These are phyloP conservation scores for Neurospora pannonica DNA, from an alignment of 495 filamentous ascomycete species.

Conservation along the genomic window DNA sequence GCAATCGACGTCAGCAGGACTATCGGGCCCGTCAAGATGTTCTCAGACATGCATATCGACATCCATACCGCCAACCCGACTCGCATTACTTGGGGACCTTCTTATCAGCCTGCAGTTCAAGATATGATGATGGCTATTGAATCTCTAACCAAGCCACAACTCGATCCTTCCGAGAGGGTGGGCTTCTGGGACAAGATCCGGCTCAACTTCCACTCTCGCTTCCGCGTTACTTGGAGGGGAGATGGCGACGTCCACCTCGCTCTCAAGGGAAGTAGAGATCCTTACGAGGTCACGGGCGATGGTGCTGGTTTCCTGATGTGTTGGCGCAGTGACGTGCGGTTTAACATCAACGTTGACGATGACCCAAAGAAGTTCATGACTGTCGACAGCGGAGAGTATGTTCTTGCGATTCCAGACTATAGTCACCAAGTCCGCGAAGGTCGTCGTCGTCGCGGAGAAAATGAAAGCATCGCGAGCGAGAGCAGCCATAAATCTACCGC, in stretches of 20 bases:
- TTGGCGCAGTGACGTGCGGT: constrained; percentile 85
- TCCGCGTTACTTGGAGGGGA: constrained; percentile 82
- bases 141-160: constrained; percentile 88
- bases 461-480: constrained; percentile 53
- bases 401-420: constrained; percentile 88
- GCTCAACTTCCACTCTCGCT: constrained; percentile 86
- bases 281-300: constrained; percentile 84
- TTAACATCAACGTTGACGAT: constrained; percentile 70
- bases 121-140: constrained; percentile 99
- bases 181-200: constrained; percentile 99
- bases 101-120: constrained; percentile 96
- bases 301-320: constrained; percentile 96
- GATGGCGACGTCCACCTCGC: constrained; percentile 94
- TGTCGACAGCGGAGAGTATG: constrained; percentile 87
- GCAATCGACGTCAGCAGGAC: constrained; percentile 81
- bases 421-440: constrained; percentile 73
- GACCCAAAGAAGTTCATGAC: constrained; percentile 91
- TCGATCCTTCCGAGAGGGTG: constrained; percentile 85
- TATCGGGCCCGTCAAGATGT: constrained; percentile 91
- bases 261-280: constrained; percentile 87
- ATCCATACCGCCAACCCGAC: constrained; percentile 90
- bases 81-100: constrained; percentile 90
- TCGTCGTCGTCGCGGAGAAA: constrained; percentile 46
- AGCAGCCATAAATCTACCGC: constrained; percentile 62
- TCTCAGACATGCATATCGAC: constrained; percentile 80